These are phyloP conservation scores for Venturia nashicola DNA, from an alignment of 2,329 filamentous ascomycete genomes.

Conservation along the genomic window DNA sequence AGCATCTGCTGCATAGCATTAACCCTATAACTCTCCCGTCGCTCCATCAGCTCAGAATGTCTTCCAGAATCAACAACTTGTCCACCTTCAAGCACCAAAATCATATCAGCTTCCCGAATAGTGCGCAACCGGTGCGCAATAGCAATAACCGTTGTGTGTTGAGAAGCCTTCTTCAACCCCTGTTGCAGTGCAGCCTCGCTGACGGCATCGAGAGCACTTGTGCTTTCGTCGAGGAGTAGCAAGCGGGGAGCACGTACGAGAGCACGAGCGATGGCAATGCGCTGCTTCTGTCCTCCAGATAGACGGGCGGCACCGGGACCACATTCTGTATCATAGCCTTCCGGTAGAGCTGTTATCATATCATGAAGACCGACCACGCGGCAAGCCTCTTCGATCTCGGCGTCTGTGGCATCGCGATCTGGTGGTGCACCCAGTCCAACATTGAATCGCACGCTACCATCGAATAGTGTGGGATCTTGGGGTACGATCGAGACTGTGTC, in stretches of 20 bases:
- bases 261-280: slow-evolving; percentile 33
- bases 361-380: slow-evolving; percentile 33
- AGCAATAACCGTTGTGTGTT: slow-evolving; percentile 29
- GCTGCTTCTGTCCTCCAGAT: slow-evolving; percentile 34
- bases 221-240: slow-evolving; percentile 34
- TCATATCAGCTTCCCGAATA: slow-evolving; percentile 29
- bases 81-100: slow-evolving; percentile 36
- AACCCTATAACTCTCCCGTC: slow-evolving; percentile 36
- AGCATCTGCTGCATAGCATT: slow-evolving; percentile 35
- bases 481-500: slow-evolving; percentile 30
- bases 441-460: slow-evolving; percentile 32
- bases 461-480: slow-evolving; percentile 34
- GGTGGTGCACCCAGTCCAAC: slow-evolving; percentile 27
- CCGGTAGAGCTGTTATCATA: slow-evolving; percentile 28
- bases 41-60: slow-evolving; percentile 35
- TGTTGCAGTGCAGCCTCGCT: slow-evolving; percentile 31
- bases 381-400: slow-evolving; percentile 24
- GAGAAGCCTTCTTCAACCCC: slow-evolving; percentile 26
- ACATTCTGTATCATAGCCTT: slow-evolving; percentile 32
- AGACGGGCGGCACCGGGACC: slow-evolving; percentile 30
- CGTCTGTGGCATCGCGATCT: slow-evolving; percentile 15
- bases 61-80: slow-evolving; percentile 35
- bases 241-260: slow-evolving; percentile 34
- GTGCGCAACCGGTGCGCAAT: slow-evolving; percentile 32
- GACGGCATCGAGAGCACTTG: slow-evolving; percentile 33